Base-by-base conservation (phyloP, 305 asterid genomes). In the Fraxinus dipetala region DNA sequence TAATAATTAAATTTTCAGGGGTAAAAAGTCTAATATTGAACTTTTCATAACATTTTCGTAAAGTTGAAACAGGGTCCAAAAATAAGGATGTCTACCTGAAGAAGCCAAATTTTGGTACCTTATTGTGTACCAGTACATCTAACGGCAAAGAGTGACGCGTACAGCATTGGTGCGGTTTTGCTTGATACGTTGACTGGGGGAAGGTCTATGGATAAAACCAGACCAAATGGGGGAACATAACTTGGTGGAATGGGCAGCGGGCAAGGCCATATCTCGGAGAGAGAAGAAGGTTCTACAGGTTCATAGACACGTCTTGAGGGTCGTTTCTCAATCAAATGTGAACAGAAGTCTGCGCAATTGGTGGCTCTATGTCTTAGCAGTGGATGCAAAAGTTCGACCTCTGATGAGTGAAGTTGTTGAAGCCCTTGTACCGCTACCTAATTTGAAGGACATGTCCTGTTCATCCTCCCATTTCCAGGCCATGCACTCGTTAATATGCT, bases 341-440 rank as follows among this genome's bases (percentile, higher is more conserved):
- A 97, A 7, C 91, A 89, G 65, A 91, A 81, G 76, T 85, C 92
- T 0, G 89, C 87, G 73, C 92, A 88, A 79, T 79, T 95, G 89
- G 97, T 93, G 4, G 91, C 93, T 36, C 91, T 83, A 56, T 93
- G 98, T 83, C 97, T 95, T 26, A 85, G 70, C 85, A 90, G 91
- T 11, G 97, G 97, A 90, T 4, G 91, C 95, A 8, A 95, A 95
- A 81, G 67, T 87, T 20, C 87, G 98, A 56, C 98, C 97, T 0
- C 88, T 86, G 18, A 92, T 93, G 98, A 95, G 98, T 51, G 90
- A 92, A 85, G 90, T 95, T 3, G 94, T 92, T 6, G 92, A 91
- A 82, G 89, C 88, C 35, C 90, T 95, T 8, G 93, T 86, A 85
- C 94, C 91, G 3, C 82, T 95, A 80, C 93, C 93, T 18, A 70